These are phyloP conservation scores for Rauvolfia tetraphylla DNA, from an alignment of 257 asterid genomes.

Conservation along the genomic window DNA sequence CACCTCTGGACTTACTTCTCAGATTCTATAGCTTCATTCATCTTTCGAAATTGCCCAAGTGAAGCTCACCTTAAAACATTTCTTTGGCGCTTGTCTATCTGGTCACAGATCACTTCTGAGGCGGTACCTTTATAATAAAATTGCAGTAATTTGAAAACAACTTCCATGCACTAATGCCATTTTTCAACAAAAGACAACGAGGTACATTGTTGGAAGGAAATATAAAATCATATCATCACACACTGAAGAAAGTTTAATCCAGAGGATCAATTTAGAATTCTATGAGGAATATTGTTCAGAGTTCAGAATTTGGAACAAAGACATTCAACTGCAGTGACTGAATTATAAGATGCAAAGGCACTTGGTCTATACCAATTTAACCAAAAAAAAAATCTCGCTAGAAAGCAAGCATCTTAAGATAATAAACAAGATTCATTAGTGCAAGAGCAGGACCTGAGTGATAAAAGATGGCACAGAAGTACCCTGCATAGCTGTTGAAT, in stretches of 20 bases:
- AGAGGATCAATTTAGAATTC: too few relatives aligned
- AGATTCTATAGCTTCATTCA: not conserved
- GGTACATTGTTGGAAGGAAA: not conserved
- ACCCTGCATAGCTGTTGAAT: not conserved
- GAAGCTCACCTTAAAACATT: not conserved
- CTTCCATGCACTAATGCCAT: not conserved
- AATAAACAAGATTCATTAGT: not conserved
- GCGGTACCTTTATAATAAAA: not conserved
- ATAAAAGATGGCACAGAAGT: not conserved
- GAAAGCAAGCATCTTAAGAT: not conserved
- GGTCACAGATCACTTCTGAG: not conserved
- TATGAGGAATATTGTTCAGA: too few relatives aligned
- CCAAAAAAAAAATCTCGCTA: too few relatives aligned
- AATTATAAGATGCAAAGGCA: not conserved
- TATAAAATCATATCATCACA: too few relatives aligned
- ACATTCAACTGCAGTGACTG: too few relatives aligned
- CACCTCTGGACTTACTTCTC: not conserved
- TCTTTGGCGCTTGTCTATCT: not conserved
- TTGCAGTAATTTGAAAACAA: not conserved
- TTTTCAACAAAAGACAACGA: not conserved
- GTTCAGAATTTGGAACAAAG: too few relatives aligned
- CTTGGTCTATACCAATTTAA: too few relatives aligned
- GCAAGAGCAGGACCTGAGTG: not conserved
- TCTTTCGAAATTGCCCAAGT: not conserved
- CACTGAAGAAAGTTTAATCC: not conserved